Evolutionary conservation across 257 asterid species (phyloP).

Genomic region (Jacaranda copaia): DNA sequence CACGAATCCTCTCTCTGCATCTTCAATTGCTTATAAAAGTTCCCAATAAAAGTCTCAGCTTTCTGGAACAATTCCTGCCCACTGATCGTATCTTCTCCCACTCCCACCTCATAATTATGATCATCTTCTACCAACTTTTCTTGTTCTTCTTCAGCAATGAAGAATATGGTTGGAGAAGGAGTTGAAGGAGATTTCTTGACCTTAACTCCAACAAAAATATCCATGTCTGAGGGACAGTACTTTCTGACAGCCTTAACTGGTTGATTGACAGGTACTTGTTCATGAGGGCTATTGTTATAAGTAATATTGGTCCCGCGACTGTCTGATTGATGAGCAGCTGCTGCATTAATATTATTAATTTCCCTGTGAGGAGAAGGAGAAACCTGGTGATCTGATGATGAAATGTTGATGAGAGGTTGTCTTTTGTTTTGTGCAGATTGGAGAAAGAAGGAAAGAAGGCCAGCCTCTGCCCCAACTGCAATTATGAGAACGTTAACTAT

Average conservation of each 20-base stretch:
- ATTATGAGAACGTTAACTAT: constrained; percentile 61
- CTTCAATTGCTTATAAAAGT: constrained; percentile 67
- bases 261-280: background rate
- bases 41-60: constrained; percentile 73
- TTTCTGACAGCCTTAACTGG: constrained; percentile 32
- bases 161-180: constrained; percentile 50
- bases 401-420: background rate
- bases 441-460: constrained; percentile 59
- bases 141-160: constrained; percentile 39
- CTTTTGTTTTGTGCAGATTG: constrained; percentile 35
- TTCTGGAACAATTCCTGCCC: constrained; percentile 59
- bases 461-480: constrained; percentile 65
- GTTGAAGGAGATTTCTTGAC: constrained; percentile 38
- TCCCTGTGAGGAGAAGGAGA: background rate
- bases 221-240: constrained; percentile 33
- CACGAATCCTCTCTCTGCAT: constrained; percentile 72
- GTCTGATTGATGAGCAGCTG: background rate
- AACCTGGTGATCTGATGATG: background rate
- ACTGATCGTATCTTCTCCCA: constrained; percentile 30
- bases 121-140: background rate
- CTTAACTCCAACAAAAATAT: background rate
- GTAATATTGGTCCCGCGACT: background rate
- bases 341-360: background rate
- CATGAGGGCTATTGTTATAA: background rate
- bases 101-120: constrained; percentile 32